phyloP scores from a whole-genome alignment of 306 rosid species.

The Carpinus fangiana region DNA sequence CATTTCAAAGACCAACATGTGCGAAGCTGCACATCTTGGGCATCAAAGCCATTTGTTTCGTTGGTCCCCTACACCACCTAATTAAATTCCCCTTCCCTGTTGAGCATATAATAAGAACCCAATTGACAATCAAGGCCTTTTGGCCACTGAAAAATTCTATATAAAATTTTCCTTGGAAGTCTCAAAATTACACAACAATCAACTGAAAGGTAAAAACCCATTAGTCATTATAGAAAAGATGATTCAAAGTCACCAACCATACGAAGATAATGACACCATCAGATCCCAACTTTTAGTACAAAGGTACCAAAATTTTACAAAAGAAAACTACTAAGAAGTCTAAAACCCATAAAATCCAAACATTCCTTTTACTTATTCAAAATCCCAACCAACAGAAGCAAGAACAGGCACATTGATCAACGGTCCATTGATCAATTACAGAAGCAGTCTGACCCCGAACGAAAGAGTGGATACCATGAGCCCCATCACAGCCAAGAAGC shows the following conservation, averaged over 20 bases:
- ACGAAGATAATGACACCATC: not conserved
- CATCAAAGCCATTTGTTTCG: no score
- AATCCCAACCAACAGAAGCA: not conserved
- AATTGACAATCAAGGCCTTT: no score
- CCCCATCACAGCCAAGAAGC: constrained; percentile 49
- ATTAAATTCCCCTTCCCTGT: no score
- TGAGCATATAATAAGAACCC: no score
- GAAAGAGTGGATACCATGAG: constrained; percentile 62
- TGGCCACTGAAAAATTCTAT: no score
- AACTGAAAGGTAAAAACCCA: not conserved
- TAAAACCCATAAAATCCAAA: not conserved
- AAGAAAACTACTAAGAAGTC: not conserved
- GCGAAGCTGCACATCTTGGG: no score
- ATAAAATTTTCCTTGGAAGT: not conserved
- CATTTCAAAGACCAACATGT: no score
- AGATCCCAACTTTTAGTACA: not conserved
- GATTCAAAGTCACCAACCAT: not conserved
- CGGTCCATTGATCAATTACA: constrained; percentile 11
- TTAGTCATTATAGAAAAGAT: not conserved
- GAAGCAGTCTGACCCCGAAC: constrained; percentile 49
- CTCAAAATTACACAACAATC: not conserved
- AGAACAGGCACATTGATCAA: not conserved
- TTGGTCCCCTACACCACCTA: no score
- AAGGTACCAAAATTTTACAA: not conserved
- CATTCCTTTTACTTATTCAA: not conserved